Evolutionary conservation across 2,329 filamentous ascomycete genomes (phyloP).

Genomic region (Calonectria pteridis): DNA sequence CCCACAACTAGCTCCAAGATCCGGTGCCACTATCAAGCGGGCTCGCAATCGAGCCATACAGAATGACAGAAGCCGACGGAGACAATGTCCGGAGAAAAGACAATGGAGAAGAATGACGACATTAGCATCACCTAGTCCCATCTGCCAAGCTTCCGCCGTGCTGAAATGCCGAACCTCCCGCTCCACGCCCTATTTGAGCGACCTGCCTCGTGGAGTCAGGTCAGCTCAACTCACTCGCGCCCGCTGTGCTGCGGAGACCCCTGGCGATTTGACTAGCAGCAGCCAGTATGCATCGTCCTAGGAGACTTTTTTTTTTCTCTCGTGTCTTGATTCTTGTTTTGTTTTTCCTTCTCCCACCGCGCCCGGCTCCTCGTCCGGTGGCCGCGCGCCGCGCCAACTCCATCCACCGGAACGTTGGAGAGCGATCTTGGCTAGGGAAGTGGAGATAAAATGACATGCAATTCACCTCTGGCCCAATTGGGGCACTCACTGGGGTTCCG

Average conservation of each 20-base stretch:
- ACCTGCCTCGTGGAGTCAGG: neutral
- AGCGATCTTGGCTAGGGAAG: neutral
- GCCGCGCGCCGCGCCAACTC: neutral
- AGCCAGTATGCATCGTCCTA: neutral
- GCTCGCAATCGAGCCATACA: slow-evolving; percentile 11
- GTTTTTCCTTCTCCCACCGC: neutral
- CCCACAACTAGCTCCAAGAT: neutral
- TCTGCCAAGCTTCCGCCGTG: slow-evolving; percentile 13
- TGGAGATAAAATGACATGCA: neutral
- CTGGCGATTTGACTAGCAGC: neutral
- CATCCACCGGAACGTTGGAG: slow-evolving; percentile 11
- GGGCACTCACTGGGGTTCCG: neutral
- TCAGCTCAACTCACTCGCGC: neutral
- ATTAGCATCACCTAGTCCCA: neutral
- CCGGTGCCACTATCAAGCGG: neutral
- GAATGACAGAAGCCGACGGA: neutral
- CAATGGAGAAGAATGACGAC: slow-evolving; percentile 17
- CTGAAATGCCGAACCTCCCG: slow-evolving; percentile 20
- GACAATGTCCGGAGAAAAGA: neutral
- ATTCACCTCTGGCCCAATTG: neutral
- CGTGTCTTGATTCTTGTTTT: too few relatives aligned
- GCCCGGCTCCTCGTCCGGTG: slow-evolving; percentile 3
- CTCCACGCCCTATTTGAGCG: slow-evolving; percentile 2
- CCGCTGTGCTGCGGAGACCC: neutral
- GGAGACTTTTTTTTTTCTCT: neutral